Conservation (phyloP, 495 filamentous ascomycete genomes). For the Penicillium psychrofluorescens region DNA sequence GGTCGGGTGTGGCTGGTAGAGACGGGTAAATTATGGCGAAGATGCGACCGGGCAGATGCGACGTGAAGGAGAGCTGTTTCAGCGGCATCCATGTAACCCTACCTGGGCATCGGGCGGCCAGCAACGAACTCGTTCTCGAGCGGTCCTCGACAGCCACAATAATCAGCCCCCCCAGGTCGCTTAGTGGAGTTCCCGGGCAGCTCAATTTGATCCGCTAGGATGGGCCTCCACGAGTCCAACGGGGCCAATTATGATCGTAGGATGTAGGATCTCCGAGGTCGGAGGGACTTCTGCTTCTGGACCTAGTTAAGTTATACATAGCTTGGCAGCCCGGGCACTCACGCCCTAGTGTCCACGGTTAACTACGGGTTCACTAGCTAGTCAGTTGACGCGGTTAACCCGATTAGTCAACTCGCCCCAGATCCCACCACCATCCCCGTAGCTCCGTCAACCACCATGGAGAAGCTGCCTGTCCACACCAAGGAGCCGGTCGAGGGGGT, state of each 20-base stretch:
- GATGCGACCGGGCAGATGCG: background rate
- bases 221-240: background rate
- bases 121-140: background rate
- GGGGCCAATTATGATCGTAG: background rate
- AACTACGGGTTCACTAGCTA: no score
- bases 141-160: no score
- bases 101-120: slow-evolving; percentile 9
- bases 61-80: background rate
- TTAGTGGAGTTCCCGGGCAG: background rate
- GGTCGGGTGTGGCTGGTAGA: no score
- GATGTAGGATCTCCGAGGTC: no score
- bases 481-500: slow-evolving; percentile 4
- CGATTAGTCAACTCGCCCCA: no score
- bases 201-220: no score
- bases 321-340: no score
- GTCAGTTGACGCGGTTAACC: no score
- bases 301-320: background rate
- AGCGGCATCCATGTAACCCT: slow-evolving; percentile 25
- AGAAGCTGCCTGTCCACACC: slow-evolving; percentile 17
- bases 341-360: no score
- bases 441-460: slow-evolving; percentile 10
- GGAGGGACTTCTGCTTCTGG: background rate
- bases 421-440: background rate
- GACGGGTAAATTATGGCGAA: background rate
- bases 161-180: slow-evolving; percentile 1